A percentile compares a stretch with the other conserved stretches of the same genome.
Conservation (phyloP, 2,329 filamentous ascomycete species). For the Didymellaceae sp. region DNA sequence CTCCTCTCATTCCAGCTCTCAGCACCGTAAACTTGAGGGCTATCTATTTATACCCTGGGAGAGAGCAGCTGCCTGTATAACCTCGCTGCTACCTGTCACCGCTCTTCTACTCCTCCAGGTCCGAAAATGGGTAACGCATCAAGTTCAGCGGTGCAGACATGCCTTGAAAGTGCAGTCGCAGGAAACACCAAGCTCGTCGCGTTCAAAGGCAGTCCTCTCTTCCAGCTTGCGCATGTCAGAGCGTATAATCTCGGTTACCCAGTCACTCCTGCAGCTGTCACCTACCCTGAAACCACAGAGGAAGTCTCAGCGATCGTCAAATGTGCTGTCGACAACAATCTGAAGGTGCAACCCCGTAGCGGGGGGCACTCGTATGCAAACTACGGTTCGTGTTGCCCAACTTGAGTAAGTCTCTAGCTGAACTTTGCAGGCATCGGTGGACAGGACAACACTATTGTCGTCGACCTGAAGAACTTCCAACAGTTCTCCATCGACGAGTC, state of each 20-base stretch:
- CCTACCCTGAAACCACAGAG: slow-evolving; percentile 59
- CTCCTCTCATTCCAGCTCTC: too few species aligned
- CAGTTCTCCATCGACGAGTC: slow-evolving; percentile 53
- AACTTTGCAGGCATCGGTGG: slow-evolving; percentile 51
- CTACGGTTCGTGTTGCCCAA: slow-evolving; percentile 34
- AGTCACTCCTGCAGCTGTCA: slow-evolving; percentile 60
- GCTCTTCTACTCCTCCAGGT: background rate
- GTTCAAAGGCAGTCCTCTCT: slow-evolving; percentile 32
- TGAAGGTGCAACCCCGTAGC: slow-evolving; percentile 67
- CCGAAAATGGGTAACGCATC: slow-evolving; percentile 39
- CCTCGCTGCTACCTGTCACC: background rate
- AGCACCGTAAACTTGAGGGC: too few species aligned
- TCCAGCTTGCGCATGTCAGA: slow-evolving; percentile 41
- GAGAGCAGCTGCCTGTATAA: too few species aligned
- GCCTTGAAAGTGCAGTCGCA: slow-evolving; percentile 38
- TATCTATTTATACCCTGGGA: too few species aligned
- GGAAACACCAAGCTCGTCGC: slow-evolving; percentile 33
- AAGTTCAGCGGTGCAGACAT: slow-evolving; percentile 37
- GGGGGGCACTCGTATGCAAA: slow-evolving; percentile 70
- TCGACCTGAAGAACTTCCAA: slow-evolving; percentile 59
- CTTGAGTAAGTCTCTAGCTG: background rate
- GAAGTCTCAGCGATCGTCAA: slow-evolving; percentile 65
- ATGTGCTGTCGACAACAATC: slow-evolving; percentile 59
- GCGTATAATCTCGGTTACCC: slow-evolving; percentile 48
- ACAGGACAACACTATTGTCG: slow-evolving; percentile 54